A percentile compares a stretch with the other conserved stretches of the same genome.
phyloP scores from a whole-genome alignment of 2,329 filamentous ascomycete species.

The Sporothrix inflata region DNA sequence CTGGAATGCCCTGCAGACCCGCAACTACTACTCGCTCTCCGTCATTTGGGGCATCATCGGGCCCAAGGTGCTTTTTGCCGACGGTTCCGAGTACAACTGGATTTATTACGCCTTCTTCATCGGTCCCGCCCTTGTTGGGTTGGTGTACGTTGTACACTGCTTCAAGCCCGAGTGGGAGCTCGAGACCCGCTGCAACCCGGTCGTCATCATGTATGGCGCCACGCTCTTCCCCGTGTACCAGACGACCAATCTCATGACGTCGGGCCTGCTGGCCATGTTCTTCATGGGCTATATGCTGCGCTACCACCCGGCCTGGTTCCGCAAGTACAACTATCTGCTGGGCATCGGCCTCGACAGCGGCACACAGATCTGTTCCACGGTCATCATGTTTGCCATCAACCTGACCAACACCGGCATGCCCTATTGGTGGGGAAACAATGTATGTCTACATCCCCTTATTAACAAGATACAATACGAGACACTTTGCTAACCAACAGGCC shows the following conservation, averaged over 20 bases:
- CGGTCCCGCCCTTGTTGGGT: slow-evolving; percentile 37
- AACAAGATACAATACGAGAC: background rate
- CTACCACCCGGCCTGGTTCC: slow-evolving; percentile 44
- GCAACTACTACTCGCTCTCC: slow-evolving; percentile 41
- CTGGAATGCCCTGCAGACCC: slow-evolving; percentile 41
- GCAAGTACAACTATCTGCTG: slow-evolving; percentile 49
- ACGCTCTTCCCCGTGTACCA: slow-evolving; percentile 38
- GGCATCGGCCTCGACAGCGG: slow-evolving; percentile 46
- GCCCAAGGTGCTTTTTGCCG: slow-evolving; percentile 40
- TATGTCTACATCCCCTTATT: slow-evolving; percentile 17
- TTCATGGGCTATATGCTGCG: slow-evolving; percentile 41
- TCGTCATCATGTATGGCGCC: slow-evolving; percentile 39
- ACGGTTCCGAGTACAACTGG: slow-evolving; percentile 37
- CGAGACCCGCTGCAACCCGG: slow-evolving; percentile 39
- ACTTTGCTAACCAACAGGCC: background rate
- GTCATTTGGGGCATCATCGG: slow-evolving; percentile 45
- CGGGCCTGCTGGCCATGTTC: slow-evolving; percentile 36
- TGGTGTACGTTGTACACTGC: slow-evolving; percentile 37
- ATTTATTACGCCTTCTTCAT: slow-evolving; percentile 41
- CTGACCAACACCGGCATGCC: slow-evolving; percentile 37
- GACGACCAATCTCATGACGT: slow-evolving; percentile 40
- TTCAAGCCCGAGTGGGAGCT: slow-evolving; percentile 40
- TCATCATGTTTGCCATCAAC: slow-evolving; percentile 40
- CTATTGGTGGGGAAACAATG: slow-evolving; percentile 41
- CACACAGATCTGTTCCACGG: slow-evolving; percentile 38